Conservation (phyloP, 306 rosid species). For the Fragaria iinumae region DNA sequence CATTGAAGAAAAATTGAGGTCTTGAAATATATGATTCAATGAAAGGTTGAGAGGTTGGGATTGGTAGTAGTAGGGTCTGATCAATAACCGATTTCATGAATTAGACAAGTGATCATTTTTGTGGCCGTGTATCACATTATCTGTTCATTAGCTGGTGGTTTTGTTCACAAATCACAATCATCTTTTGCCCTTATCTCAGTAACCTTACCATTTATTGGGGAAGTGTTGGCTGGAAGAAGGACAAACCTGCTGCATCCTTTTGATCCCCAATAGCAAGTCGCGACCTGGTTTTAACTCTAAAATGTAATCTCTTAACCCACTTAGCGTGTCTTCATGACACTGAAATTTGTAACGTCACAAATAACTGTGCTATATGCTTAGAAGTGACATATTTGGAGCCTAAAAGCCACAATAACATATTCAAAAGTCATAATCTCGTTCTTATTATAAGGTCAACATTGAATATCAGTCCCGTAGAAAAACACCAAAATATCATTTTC, state of each 20-base stretch:
- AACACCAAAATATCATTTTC: no score
- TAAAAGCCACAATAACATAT: no score
- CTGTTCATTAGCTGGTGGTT: background rate
- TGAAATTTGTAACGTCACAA: background rate
- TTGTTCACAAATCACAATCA: background rate
- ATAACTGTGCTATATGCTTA: background rate
- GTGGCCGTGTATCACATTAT: background rate
- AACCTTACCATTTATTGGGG: background rate
- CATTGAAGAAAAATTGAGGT: background rate
- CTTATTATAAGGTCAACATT: no score
- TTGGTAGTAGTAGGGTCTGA: background rate
- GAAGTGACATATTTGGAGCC: background rate
- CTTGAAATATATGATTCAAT: background rate
- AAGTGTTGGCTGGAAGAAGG: background rate
- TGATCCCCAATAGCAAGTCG: background rate
- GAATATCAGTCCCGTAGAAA: no score
- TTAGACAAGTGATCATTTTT: background rate
- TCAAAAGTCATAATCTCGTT: no score
- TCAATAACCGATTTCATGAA: background rate
- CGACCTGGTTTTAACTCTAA: background rate
- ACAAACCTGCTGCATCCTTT: background rate
- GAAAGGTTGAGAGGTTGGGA: background rate
- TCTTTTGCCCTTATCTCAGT: background rate
- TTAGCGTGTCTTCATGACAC: background rate
- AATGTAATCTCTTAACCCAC: background rate